Percentiles rank a stretch among this genome's conserved stretches.
phyloP scores from a whole-genome alignment of 495 filamentous ascomycete genomes.

The Aspergillus saccharolyticus region DNA sequence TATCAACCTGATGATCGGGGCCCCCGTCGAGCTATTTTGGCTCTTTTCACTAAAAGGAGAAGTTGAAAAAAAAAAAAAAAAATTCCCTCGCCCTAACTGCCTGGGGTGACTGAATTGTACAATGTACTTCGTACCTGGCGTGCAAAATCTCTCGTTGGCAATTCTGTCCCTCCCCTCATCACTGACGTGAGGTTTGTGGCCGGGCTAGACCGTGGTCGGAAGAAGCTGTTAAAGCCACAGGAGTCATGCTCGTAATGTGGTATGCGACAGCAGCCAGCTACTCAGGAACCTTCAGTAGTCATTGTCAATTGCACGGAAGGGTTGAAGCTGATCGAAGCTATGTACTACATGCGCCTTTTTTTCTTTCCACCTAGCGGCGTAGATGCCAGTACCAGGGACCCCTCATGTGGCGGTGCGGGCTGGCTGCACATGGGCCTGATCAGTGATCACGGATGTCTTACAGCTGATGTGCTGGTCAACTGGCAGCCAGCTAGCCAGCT shows the following conservation, averaged over 20 bases:
- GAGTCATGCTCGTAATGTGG: neutral
- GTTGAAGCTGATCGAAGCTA: too few species aligned
- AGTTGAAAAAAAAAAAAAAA: neutral
- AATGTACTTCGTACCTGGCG: too few species aligned
- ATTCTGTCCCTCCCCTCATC: too few species aligned
- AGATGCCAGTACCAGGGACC: neutral
- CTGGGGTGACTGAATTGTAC: neutral
- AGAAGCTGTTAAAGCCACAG: neutral
- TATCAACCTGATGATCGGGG: slow-evolving; percentile 5
- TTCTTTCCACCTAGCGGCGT: too few species aligned
- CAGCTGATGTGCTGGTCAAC: slow-evolving; percentile 2
- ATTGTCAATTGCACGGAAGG: too few species aligned
- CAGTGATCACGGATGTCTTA: neutral
- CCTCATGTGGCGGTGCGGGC: slow-evolving; percentile 9
- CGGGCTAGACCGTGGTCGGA: slow-evolving; percentile 3
- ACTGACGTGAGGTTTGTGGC: too few species aligned
- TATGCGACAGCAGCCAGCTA: neutral
- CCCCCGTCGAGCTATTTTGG: slow-evolving; percentile 1
- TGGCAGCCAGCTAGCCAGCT: too few species aligned
- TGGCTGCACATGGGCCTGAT: neutral
- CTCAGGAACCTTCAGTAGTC: neutral
- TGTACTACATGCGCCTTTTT: too few species aligned
- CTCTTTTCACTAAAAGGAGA: neutral
- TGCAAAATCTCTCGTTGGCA: slow-evolving; percentile 3
- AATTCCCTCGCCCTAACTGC: slow-evolving; percentile 1